These are phyloP conservation scores for Multifurca ochricompacta DNA, from an alignment of 768 basidiomycete genomes.

Conservation along the genomic window DNA sequence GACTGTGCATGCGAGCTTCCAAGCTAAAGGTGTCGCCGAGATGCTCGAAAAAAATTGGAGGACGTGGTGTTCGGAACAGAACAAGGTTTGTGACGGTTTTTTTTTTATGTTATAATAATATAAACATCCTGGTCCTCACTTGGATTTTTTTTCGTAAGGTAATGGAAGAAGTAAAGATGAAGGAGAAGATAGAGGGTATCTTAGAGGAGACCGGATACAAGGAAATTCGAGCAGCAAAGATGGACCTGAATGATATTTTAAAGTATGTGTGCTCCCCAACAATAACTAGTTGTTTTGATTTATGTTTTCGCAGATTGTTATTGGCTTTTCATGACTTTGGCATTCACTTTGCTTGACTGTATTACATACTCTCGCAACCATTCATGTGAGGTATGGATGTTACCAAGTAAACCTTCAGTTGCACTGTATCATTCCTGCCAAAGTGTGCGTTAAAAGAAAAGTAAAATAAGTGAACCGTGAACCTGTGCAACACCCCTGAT, in stretches of 20 bases:
- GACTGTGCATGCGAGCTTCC: conserved; percentile 80
- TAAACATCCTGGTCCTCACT: too few species aligned
- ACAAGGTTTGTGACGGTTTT: conserved; percentile 32
- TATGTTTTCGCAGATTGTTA: conserved; percentile 6
- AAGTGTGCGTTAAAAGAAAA: too few species aligned
- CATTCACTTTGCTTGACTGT: conserved; percentile 16
- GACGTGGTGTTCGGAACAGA: conserved; percentile 83
- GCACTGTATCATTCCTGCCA: too few species aligned
- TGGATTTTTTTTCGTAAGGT: not conserved
- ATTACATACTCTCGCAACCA: too few species aligned
- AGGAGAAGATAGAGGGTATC: conserved; percentile 17
- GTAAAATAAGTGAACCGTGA: too few species aligned
- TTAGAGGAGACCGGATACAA: conserved; percentile 17
- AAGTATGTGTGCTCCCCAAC: conserved; percentile 3
- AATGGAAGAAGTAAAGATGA: conserved; percentile 9
- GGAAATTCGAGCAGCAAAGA: conserved; percentile 21
- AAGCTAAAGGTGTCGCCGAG: conserved; percentile 89
- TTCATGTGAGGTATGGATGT: too few species aligned
- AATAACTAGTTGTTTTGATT: not conserved
- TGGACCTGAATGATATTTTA: conserved; percentile 21
- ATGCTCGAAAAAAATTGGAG: conserved; percentile 91
- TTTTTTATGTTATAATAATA: too few species aligned
- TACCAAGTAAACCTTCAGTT: too few species aligned
- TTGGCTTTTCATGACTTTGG: conserved; percentile 18
- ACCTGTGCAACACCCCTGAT: too few species aligned